Conservation (phyloP, 805 yeast species). For the Candida chilensis region DNA sequence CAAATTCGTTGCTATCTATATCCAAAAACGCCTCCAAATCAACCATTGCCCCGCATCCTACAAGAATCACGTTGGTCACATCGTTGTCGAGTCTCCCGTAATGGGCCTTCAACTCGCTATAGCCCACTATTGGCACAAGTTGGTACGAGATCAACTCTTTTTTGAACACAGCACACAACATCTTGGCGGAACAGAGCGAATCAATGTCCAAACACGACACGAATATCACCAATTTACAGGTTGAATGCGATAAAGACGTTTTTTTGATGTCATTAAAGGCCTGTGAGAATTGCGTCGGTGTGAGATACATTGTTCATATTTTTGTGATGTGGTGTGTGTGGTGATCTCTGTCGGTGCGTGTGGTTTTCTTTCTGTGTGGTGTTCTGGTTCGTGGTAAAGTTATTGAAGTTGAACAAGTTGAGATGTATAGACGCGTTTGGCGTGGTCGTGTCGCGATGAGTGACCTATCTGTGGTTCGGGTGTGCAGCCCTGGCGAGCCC, state of each 20-base stretch:
- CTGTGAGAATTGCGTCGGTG: constrained; percentile 56
- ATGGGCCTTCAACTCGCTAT: constrained; percentile 61
- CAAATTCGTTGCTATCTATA: constrained; percentile 44
- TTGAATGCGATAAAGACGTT: constrained; percentile 82
- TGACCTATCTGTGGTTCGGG: too few species aligned
- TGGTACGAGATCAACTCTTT: constrained; percentile 82
- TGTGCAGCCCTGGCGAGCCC: too few species aligned
- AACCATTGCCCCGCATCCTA: constrained; percentile 93
- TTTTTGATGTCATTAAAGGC: constrained; percentile 61
- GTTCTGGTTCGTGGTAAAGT: too few species aligned
- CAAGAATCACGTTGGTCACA: constrained; percentile 62
- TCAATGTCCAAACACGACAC: constrained; percentile 89
- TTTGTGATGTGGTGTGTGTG: too few species aligned
- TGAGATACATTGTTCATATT: constrained; percentile 87
- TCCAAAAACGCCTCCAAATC: constrained; percentile 73
- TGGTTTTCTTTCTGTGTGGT: too few species aligned
- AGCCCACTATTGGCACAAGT: constrained; percentile 89
- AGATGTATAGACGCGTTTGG: too few species aligned
- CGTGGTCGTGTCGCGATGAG: too few species aligned
- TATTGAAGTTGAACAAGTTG: too few species aligned
- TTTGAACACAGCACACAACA: constrained; percentile 61
- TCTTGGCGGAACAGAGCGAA: constrained; percentile 82
- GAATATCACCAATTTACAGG: constrained; percentile 80
- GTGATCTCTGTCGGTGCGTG: too few species aligned
- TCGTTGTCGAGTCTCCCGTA: constrained; percentile 62